A percentile compares a stretch with the other conserved stretches of the same genome.
phyloP scores from a whole-genome alignment of 2,329 filamentous ascomycete genomes.

The Verticillium dahliae region DNA sequence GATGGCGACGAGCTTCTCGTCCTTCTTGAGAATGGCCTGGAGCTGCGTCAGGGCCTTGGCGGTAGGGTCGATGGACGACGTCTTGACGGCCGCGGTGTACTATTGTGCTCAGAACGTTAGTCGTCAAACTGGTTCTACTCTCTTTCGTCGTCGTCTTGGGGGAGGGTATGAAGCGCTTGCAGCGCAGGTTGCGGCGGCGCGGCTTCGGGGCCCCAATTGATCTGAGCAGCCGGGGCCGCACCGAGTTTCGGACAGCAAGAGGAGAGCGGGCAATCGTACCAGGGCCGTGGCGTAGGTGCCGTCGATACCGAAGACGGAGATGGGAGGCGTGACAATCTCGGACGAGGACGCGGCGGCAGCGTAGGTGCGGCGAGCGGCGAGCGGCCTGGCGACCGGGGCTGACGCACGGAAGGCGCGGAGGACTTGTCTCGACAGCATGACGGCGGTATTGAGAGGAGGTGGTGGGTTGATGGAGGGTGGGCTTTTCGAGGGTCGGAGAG shows the following conservation, averaged over 20 bases:
- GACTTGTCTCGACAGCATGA: constrained; percentile 56
- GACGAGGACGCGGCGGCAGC: constrained; percentile 60
- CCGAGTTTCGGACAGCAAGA: not conserved
- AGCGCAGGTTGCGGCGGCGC: not conserved
- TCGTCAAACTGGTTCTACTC: constrained; percentile 18
- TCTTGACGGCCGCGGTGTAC: constrained; percentile 96
- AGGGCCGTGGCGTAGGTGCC: constrained; percentile 97
- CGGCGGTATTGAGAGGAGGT: constrained; percentile 17
- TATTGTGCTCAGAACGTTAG: constrained; percentile 28
- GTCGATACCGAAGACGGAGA: constrained; percentile 91
- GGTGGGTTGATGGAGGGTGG: constrained; percentile 11
- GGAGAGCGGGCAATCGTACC: constrained; percentile 53
- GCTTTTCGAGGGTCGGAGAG: constrained; percentile 11
- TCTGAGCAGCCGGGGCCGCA: not conserved
- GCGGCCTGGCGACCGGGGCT: constrained; percentile 47
- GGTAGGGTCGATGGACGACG: constrained; percentile 75
- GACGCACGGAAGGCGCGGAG: constrained; percentile 49
- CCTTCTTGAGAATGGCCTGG: constrained; percentile 66
- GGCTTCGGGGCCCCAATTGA: constrained; percentile 21
- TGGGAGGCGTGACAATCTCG: constrained; percentile 71
- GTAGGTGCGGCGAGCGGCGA: constrained; percentile 64
- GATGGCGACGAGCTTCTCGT: constrained; percentile 72
- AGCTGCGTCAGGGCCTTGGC: constrained; percentile 73
- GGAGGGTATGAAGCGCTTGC: not conserved
- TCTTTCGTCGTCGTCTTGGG: too few relatives aligned